A percentile compares a stretch with the other conserved stretches of the same genome.
phyloP scores from a whole-genome alignment of 495 filamentous ascomycete species.

The Patellaria atrata region DNA sequence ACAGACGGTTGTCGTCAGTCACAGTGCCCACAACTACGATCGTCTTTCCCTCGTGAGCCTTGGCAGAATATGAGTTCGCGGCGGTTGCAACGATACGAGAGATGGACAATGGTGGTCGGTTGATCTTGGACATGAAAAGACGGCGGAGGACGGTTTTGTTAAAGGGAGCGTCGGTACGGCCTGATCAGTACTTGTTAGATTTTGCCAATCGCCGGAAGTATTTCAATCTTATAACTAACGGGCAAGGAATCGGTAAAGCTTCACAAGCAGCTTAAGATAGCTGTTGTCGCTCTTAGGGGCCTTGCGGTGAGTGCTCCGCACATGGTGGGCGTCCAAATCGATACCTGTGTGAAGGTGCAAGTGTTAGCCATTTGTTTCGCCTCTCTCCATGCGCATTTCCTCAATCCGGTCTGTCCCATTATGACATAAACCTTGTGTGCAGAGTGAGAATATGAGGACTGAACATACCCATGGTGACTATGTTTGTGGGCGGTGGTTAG shows the following conservation, averaged over 20 bases:
- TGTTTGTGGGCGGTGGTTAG: no score
- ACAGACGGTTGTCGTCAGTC: constrained; percentile 75
- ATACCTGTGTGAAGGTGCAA: constrained; percentile 42
- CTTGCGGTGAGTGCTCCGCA: constrained; percentile 76
- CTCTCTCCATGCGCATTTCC: no score
- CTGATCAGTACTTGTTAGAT: constrained; percentile 31
- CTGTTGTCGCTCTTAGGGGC: constrained; percentile 97
- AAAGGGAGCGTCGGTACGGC: constrained; percentile 91
- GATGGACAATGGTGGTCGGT: constrained; percentile 88
- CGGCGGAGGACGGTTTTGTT: constrained; percentile 94
- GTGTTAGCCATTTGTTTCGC: no score
- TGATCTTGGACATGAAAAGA: constrained; percentile 93
- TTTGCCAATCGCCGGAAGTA: not conserved
- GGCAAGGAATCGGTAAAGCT: constrained; percentile 96
- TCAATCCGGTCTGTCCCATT: no score
- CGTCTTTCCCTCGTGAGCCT: constrained; percentile 70
- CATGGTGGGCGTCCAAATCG: constrained; percentile 67
- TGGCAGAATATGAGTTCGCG: constrained; percentile 38
- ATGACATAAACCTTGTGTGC: no score
- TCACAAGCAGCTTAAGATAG: constrained; percentile 93
- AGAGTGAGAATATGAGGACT: no score
- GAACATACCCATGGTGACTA: no score
- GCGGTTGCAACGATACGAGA: constrained; percentile 69
- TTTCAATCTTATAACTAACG: constrained; percentile 46
- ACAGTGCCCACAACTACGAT: constrained; percentile 85